Percentiles rank a stretch among this genome's conserved stretches.
These are phyloP conservation scores for Phialocephala subalpina DNA, from an alignment of 2,329 filamentous ascomycete species.

Conservation along the genomic window DNA sequence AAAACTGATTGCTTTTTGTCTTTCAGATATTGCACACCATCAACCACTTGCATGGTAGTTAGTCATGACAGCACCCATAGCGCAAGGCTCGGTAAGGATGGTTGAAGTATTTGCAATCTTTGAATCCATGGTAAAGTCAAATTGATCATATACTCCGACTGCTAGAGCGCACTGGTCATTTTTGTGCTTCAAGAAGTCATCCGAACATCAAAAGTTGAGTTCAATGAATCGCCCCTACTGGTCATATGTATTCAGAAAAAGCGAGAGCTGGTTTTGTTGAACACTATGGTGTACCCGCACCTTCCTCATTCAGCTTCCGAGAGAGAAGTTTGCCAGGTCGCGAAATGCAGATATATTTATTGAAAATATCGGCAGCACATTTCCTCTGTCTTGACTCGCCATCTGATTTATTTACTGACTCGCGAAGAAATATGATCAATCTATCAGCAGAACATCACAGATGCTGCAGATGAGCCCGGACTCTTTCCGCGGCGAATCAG, in stretches of 20 bases:
- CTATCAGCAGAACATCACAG: background rate
- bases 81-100: background rate
- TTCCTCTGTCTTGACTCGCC: background rate
- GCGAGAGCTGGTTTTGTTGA: background rate
- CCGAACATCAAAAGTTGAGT: background rate
- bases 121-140: background rate
- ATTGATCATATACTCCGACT: background rate
- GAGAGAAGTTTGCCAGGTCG: background rate
- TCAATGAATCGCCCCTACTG: background rate
- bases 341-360: slow-evolving; percentile 9
- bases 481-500: background rate
- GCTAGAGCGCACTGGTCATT: background rate
- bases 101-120: background rate
- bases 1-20: background rate
- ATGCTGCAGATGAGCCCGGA: background rate
- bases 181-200: background rate
- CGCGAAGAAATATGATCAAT: background rate
- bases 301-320: background rate
- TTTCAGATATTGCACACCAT: background rate
- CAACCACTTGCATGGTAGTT: background rate
- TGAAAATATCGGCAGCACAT: background rate
- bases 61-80: background rate
- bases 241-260: background rate
- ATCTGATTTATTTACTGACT: background rate
- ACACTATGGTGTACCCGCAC: background rate